Evolutionary conservation across 345 rosid species (phyloP).

Genomic region (Alliaria petiolata): DNA sequence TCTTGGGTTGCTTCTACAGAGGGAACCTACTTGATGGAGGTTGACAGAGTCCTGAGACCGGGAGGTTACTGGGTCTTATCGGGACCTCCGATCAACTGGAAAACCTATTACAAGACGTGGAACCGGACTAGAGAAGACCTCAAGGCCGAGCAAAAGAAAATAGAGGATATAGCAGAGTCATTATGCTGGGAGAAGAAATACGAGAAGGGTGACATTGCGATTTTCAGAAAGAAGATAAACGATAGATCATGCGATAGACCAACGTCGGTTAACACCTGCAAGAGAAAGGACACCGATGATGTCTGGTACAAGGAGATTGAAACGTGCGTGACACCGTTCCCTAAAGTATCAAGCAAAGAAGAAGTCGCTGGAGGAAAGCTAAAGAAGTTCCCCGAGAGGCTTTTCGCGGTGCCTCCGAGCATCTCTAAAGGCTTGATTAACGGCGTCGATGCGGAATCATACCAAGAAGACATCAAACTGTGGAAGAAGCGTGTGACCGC

Average conservation of each 20-base stretch:
- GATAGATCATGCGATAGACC: slow-evolving; percentile 59
- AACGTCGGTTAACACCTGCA: slow-evolving; percentile 42
- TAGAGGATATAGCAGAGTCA: slow-evolving; percentile 74
- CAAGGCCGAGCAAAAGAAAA: slow-evolving; percentile 72
- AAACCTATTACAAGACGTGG: slow-evolving; percentile 84
- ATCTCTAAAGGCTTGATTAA: slow-evolving; percentile 56
- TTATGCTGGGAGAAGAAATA: slow-evolving; percentile 99
- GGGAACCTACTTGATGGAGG: slow-evolving; percentile 87
- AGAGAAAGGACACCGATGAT: slow-evolving; percentile 52
- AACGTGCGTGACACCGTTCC: slow-evolving; percentile 67
- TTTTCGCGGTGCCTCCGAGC: slow-evolving; percentile 73
- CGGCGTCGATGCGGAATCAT: slow-evolving; percentile 55
- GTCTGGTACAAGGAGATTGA: slow-evolving; percentile 87
- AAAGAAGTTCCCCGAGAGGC: slow-evolving; percentile 87
- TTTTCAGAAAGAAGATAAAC: slow-evolving; percentile 64
- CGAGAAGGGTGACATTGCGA: slow-evolving; percentile 93
- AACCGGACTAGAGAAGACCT: slow-evolving; percentile 74
- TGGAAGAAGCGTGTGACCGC: slow-evolving; percentile 74
- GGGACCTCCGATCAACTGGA: slow-evolving; percentile 98
- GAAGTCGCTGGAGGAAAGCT: slow-evolving; percentile 86
- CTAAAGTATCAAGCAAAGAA: slow-evolving; percentile 52
- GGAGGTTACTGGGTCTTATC: slow-evolving; percentile 98
- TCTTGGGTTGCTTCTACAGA: slow-evolving; percentile 43
- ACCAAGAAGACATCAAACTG: slow-evolving; percentile 57
- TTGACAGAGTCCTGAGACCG: slow-evolving; percentile 94